Percentiles rank a stretch among this genome's conserved stretches.
These are phyloP conservation scores for Puccinellia tenuiflora DNA, from an alignment of 176 grass and related monocot species.

Conservation along the genomic window DNA sequence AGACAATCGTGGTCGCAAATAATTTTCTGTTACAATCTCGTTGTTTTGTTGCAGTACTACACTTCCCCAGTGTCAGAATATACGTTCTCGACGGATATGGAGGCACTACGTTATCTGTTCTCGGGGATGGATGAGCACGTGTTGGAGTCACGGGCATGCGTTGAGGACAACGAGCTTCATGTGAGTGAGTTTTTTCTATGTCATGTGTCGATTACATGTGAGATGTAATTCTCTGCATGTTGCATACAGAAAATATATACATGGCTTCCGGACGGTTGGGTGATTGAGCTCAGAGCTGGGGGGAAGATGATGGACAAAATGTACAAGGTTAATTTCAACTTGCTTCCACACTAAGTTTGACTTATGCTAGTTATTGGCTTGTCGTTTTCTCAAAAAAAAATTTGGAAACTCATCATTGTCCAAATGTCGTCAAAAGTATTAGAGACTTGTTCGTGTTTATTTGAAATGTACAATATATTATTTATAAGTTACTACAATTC, in stretches of 20 bases:
- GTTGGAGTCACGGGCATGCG: neutral
- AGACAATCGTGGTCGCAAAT: neutral
- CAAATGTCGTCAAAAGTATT: neutral
- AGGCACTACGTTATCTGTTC: conserved; percentile 38
- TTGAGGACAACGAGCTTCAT: neutral
- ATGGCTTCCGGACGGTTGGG: conserved; percentile 45
- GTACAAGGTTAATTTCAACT: conserved; percentile 48
- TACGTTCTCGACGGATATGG: conserved; percentile 45
- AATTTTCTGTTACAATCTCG: neutral
- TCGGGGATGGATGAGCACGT: conserved; percentile 27
- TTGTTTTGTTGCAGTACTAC: conserved; percentile 37
- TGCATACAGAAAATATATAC: neutral
- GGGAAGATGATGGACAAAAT: conserved; percentile 43
- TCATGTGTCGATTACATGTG: neutral
- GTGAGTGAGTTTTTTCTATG: conserved; percentile 22
- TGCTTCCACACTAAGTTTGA: neutral
- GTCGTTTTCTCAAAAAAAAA: neutral
- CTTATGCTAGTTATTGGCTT: neutral
- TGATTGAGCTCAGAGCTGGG: conserved; percentile 43
- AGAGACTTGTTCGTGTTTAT: neutral
- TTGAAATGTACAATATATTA: neutral
- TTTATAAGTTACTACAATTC: neutral
- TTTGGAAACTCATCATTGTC: neutral
- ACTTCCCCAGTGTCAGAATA: conserved; percentile 41
- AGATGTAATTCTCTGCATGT: neutral